Evolutionary conservation across 805 yeast species (phyloP).

Genomic region (Barnettozyma californica): DNA sequence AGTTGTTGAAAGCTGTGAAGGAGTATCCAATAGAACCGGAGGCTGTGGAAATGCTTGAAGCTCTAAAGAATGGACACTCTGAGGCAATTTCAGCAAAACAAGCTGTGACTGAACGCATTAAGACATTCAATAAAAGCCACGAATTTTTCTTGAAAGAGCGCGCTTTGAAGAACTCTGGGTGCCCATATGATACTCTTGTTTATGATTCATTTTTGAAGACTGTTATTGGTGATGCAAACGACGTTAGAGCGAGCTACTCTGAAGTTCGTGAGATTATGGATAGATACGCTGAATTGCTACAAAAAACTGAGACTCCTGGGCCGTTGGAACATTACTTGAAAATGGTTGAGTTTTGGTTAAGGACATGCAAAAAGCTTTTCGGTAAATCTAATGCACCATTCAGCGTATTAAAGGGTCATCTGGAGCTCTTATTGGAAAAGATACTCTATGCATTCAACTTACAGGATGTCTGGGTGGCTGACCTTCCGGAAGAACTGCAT

Average conservation of each 20-base stretch:
- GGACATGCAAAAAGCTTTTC: conserved; percentile 28
- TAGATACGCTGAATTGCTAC: conserved; percentile 11
- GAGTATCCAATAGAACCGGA: conserved; percentile 21
- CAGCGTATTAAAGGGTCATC: conserved; percentile 25
- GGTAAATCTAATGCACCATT: conserved; percentile 33
- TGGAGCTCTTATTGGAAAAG: conserved; percentile 20
- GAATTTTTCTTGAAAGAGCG: conserved; percentile 1
- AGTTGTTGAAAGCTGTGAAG: conserved; percentile 9
- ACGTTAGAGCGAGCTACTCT: conserved; percentile 28
- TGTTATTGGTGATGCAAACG: conserved; percentile 27
- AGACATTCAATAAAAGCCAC: background rate
- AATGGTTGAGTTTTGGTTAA: conserved; percentile 34
- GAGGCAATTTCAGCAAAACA: conserved; percentile 12
- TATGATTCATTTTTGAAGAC: conserved; percentile 11
- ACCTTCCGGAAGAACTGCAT: conserved; percentile 14
- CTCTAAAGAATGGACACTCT: conserved; percentile 12
- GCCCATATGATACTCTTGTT: background rate
- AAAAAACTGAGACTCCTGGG: background rate
- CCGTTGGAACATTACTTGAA: conserved; percentile 21
- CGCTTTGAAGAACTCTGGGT: conserved; percentile 1
- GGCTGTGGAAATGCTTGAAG: conserved; percentile 12
- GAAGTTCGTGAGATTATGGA: conserved; percentile 26
- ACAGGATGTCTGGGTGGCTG: conserved; percentile 21
- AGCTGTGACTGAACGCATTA: background rate
- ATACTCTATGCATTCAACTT: conserved; percentile 21